Conservation (phyloP, 2,329 filamentous ascomycete genomes). For the Xylaria sp. region DNA sequence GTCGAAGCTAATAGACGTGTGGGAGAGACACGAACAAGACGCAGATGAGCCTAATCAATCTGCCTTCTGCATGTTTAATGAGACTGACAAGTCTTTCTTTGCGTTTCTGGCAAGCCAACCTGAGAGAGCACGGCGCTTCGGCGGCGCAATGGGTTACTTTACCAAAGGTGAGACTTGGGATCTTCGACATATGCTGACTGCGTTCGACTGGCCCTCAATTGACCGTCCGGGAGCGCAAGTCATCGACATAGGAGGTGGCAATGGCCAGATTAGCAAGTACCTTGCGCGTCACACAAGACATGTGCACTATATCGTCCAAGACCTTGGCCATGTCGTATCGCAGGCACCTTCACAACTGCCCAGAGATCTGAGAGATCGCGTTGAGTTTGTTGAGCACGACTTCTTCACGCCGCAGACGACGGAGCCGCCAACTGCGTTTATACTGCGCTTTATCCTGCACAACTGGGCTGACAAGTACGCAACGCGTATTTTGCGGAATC, state of each 20-base stretch:
- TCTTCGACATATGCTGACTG: constrained; percentile 34
- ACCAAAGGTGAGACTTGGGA: constrained; percentile 28
- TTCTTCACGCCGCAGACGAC: constrained; percentile 31
- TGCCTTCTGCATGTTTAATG: constrained; percentile 31
- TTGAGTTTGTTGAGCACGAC: constrained; percentile 33
- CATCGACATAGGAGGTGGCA: constrained; percentile 34
- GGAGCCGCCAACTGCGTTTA: constrained; percentile 23
- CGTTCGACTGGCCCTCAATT: constrained; percentile 32
- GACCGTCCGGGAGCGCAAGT: constrained; percentile 29
- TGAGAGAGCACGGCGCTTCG: constrained; percentile 32
- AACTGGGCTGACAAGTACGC: constrained; percentile 42
- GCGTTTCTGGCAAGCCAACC: constrained; percentile 23
- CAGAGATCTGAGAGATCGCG: constrained; percentile 23
- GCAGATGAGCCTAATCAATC: constrained; percentile 22
- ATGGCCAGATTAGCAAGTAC: constrained; percentile 31
- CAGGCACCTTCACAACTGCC: constrained; percentile 28
- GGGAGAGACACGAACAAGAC: constrained; percentile 27
- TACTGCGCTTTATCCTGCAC: constrained; percentile 39
- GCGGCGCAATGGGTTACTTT: constrained; percentile 30
- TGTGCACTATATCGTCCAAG: constrained; percentile 31
- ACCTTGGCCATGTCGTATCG: constrained; percentile 29
- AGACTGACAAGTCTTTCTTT: constrained; percentile 29
- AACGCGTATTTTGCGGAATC: constrained; percentile 33
- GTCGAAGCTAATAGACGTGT: constrained; percentile 29
- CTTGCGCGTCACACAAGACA: constrained; percentile 28